A percentile compares a stretch with the other conserved stretches of the same genome.
phyloP scores from a whole-genome alignment of 306 rosid species.

The Coriaria nepalensis region DNA sequence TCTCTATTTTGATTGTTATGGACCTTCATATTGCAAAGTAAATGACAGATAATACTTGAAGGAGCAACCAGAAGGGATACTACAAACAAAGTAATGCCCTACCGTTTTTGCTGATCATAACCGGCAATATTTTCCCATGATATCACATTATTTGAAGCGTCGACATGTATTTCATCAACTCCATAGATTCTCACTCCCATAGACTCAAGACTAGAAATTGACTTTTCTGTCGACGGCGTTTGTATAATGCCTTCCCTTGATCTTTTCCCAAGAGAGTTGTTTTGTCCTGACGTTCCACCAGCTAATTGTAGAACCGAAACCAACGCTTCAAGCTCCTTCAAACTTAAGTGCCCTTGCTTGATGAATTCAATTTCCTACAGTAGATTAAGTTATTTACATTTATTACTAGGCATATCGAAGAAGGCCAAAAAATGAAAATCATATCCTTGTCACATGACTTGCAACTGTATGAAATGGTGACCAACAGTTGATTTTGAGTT shows the following conservation, averaged over 20 bases:
- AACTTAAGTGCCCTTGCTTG: conserved; percentile 53
- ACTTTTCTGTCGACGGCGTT: conserved; percentile 45
- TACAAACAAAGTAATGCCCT: conserved; percentile 11
- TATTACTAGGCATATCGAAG: background rate
- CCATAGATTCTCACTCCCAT: conserved; percentile 82
- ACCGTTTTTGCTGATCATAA: conserved; percentile 79
- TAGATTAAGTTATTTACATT: background rate
- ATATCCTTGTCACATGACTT: background rate
- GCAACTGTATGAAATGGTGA: conserved; percentile 9
- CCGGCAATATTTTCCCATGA: conserved; percentile 92
- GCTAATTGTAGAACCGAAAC: conserved; percentile 66
- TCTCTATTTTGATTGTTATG: too few relatives aligned
- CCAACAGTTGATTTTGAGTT: conserved; percentile 66
- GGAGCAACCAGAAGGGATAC: too few relatives aligned
- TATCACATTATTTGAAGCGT: conserved; percentile 31
- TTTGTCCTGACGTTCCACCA: conserved; percentile 40
- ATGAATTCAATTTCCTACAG: conserved; percentile 83
- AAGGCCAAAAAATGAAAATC: conserved; percentile 3
- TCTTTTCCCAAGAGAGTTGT: conserved; percentile 26
- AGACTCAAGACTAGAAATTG: conserved; percentile 61
- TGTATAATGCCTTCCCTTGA: conserved; percentile 30
- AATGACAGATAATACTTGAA: too few relatives aligned
- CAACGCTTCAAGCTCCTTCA: conserved; percentile 68
- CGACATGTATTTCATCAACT: conserved; percentile 29
- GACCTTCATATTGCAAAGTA: too few relatives aligned